Conservation (phyloP, 1,284 basidiomycete genomes). For the Afroboletus lepidellus region DNA sequence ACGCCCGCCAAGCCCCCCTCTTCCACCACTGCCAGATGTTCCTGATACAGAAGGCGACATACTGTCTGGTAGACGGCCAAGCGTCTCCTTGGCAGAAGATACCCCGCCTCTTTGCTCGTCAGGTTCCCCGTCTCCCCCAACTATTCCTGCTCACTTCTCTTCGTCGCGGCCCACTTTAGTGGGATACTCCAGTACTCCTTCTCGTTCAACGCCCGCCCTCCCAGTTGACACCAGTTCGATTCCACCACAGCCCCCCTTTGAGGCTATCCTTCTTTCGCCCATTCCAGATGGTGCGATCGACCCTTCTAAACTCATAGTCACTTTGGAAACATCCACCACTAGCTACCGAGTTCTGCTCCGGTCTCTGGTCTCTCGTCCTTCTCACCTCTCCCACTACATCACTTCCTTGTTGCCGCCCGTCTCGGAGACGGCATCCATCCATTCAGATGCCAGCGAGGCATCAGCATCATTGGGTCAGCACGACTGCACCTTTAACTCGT, state of each 20-base stretch:
- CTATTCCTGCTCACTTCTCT: constrained; percentile 34
- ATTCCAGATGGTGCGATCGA: constrained; percentile 48
- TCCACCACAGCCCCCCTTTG: constrained; percentile 52
- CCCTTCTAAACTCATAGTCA: constrained; percentile 61
- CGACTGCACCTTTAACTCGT: constrained; percentile 37
- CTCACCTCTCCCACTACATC: constrained; percentile 60
- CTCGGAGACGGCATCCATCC: constrained; percentile 49
- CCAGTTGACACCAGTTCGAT: constrained; percentile 38
- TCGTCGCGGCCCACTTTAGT: constrained; percentile 42
- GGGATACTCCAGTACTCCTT: constrained; percentile 39
- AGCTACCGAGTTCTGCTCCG: constrained; percentile 62
- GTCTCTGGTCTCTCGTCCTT: constrained; percentile 66
- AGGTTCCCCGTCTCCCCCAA: constrained; percentile 34
- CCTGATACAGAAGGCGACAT: constrained; percentile 16
- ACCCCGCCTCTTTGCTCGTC: constrained; percentile 37
- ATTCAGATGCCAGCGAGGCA: constrained; percentile 46
- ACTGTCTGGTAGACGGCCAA: constrained; percentile 23
- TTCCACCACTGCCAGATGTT: constrained; percentile 49
- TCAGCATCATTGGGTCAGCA: constrained; percentile 22
- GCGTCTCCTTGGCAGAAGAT: constrained; percentile 20
- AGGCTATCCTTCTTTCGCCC: constrained; percentile 63
- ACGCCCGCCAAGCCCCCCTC: constrained; percentile 48
- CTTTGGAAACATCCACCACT: constrained; percentile 66
- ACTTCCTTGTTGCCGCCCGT: constrained; percentile 43
- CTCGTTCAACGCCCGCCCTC: constrained; percentile 40